Evolutionary conservation across 371 early-diverging fungal species (phyloP), one percentile per base, ranked within the genome.

Genomic region (Smittium culicis): DNA sequence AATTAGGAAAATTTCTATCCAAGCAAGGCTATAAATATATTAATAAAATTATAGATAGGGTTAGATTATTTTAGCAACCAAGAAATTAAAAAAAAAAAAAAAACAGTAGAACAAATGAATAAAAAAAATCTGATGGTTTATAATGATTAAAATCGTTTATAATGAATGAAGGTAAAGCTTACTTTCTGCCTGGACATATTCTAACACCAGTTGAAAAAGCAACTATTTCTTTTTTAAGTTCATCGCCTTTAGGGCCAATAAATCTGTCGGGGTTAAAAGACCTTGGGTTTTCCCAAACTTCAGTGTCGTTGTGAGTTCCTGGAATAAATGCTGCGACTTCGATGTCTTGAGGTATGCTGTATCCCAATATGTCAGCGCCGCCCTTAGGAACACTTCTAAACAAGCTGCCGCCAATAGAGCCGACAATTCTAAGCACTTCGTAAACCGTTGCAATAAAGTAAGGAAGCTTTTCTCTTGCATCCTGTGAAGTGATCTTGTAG

Each of bases 1-100:
- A 31, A 73, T 72, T 0, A 76, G 35, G 14, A 68, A 66, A 71
- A 78, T 72, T 54, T 78, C 78, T 14, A 77, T 61, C 5, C 73
- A 57, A 1, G 79, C 79, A 68, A 79, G 25, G 34, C n/a, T n/a
- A n/a, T n/a, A n/a, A n/a, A n/a, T n/a, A n/a, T n/a, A n/a, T n/a
- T n/a, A n/a, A n/a, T n/a, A n/a, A n/a, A n/a, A n/a, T n/a, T n/a
- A n/a, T n/a, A n/a, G n/a, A n/a, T n/a, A n/a, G n/a, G n/a, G n/a
- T n/a, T n/a, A n/a, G n/a, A n/a, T n/a, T n/a, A n/a, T n/a, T n/a
- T n/a, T n/a, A n/a, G n/a, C n/a, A n/a, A n/a, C n/a, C n/a, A n/a
- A n/a, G n/a, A n/a, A n/a, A n/a, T n/a, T n/a, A n/a, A n/a, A n/a
- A n/a, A n/a, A n/a, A n/a, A n/a, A n/a, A n/a, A n/a, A n/a, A n/a